A percentile compares a stretch with the other conserved stretches of the same genome.
These are phyloP conservation scores for Monascus ruber DNA, from an alignment of 2,329 filamentous ascomycete genomes.

Conservation along the genomic window DNA sequence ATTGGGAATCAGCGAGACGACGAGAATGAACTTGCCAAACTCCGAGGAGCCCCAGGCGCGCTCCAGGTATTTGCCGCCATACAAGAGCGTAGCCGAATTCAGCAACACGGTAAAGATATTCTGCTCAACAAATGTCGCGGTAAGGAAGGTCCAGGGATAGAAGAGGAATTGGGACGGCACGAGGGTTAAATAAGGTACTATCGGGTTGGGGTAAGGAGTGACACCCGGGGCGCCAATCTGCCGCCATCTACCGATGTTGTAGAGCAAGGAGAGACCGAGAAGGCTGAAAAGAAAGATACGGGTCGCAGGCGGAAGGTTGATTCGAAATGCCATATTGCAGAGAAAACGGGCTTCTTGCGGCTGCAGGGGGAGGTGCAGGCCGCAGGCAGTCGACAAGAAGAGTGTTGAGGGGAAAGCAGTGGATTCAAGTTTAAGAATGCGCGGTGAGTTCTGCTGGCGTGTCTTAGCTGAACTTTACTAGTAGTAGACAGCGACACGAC, in stretches of 20 bases:
- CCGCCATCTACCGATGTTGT: conserved; percentile 51
- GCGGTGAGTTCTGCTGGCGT: too few species aligned
- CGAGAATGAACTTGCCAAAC: conserved; percentile 77
- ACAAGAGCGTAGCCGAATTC: conserved; percentile 68
- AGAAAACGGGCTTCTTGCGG: conserved; percentile 10
- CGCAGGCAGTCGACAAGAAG: conserved; percentile 1
- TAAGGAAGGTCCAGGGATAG: conserved; percentile 88
- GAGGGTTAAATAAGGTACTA: conserved; percentile 77
- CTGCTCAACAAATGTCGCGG: conserved; percentile 79
- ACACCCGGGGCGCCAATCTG: conserved; percentile 56
- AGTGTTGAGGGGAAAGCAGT: too few species aligned
- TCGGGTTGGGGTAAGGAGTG: conserved; percentile 36
- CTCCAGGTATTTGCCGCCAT: conserved; percentile 90
- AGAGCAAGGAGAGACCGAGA: conserved; percentile 64
- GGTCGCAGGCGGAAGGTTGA: conserved; percentile 89
- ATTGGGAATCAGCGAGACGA: conserved; percentile 72
- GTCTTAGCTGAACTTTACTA: too few species aligned
- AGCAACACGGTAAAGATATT: conserved; percentile 79
- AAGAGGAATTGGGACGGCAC: conserved; percentile 72
- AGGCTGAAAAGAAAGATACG: conserved; percentile 67
- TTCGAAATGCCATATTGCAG: conserved; percentile 60
- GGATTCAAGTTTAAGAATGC: too few species aligned
- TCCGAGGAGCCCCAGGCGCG: conserved; percentile 88
- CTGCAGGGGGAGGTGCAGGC: conserved; percentile 9
- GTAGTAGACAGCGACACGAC: too few species aligned